Evolutionary conservation across 2,329 filamentous ascomycete species (phyloP), one percentile per base, ranked within the genome.

Genomic region (Fusarium liriodendri): DNA sequence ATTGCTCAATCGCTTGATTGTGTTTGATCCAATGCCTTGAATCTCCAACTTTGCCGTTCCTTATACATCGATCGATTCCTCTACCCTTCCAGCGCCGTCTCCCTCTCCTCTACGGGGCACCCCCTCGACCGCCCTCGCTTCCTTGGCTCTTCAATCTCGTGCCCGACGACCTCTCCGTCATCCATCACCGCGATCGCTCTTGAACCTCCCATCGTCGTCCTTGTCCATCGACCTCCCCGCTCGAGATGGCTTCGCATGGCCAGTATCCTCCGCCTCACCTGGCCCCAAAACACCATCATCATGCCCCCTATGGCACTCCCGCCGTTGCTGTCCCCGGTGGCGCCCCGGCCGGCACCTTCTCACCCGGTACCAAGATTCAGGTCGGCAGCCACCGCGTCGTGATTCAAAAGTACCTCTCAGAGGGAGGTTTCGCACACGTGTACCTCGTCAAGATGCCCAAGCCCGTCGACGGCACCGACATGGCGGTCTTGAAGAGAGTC

Each of bases 371-470:
- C 73, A 98, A 98, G 87, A 97, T 99, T 79, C 95, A 98, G 82
- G 95, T 98, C 66, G 97, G 97, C 81, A 91, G 89, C 81, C 97
- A 99, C 83, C 92, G 95, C 74, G 95, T 98, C 69, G 90, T 97
- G 61, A 97, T 99, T 77, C 95, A 98, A 81, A 97, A 96, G 83
- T 99, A 99, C 84, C 92, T 99, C 58, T 98, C 97, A 72, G 97
- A 99, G 85, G 97, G 97, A 76, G 97, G 97, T 45, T 99, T 99
- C 81, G 97, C 97, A 78, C 97, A 99, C 84, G 97, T 99, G 79
- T 99, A 99, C 85, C 92, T 98, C 59, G 97, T 98, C 81, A 95
- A 94, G 82, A 87, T 98, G 70, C 91, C 95, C 37, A 89, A 92
- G 76, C 89, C 94, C 66, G 87, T 95, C 79, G 90, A 94, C 82